Evolutionary conservation across 2,329 filamentous ascomycete genomes (phyloP).

Genomic region (Diplocarpon rosae): DNA sequence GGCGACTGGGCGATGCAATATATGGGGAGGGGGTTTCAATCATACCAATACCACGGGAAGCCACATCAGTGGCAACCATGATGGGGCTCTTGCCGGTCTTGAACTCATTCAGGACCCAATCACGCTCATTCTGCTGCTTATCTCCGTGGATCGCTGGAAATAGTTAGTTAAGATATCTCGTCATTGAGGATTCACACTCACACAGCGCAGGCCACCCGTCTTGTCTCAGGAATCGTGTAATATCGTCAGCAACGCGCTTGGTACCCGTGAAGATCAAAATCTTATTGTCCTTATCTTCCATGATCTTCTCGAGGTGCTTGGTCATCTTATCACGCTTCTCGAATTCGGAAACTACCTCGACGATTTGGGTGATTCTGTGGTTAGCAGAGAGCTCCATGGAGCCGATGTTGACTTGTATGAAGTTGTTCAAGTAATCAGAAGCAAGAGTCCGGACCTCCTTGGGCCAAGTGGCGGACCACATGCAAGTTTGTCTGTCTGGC

Average conservation of each 20-base stretch:
- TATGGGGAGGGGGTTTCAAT: constrained; percentile 48
- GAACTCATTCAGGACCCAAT: constrained; percentile 99
- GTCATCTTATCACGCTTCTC: constrained; percentile 98
- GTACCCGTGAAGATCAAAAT: constrained; percentile 86
- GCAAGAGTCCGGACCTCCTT: constrained; percentile 94
- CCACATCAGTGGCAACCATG: constrained; percentile 99
- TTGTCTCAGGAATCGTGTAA: constrained; percentile 92
- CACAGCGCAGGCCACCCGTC: constrained; percentile 96
- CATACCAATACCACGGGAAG: constrained; percentile 99
- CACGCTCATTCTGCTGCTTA: constrained; percentile 98
- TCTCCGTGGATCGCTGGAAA: constrained; percentile 84
- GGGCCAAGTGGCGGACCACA: constrained; percentile 99
- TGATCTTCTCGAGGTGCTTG: constrained; percentile 94
- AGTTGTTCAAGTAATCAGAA: constrained; percentile 82
- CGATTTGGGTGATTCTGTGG: constrained; percentile 94
- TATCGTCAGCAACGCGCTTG: constrained; percentile 95
- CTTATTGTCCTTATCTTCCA: constrained; percentile 95
- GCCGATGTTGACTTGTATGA: constrained; percentile 98
- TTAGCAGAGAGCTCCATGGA: constrained; percentile 94
- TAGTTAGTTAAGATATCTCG: constrained; percentile 31
- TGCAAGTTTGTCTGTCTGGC: constrained; percentile 95
- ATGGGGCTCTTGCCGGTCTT: constrained; percentile 99
- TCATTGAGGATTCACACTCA: constrained; percentile 43
- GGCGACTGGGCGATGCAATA: constrained; percentile 47
- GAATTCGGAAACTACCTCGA: constrained; percentile 90